Evolutionary conservation across 345 rosid genomes (phyloP).

Genomic region (Sapria himalayana): DNA sequence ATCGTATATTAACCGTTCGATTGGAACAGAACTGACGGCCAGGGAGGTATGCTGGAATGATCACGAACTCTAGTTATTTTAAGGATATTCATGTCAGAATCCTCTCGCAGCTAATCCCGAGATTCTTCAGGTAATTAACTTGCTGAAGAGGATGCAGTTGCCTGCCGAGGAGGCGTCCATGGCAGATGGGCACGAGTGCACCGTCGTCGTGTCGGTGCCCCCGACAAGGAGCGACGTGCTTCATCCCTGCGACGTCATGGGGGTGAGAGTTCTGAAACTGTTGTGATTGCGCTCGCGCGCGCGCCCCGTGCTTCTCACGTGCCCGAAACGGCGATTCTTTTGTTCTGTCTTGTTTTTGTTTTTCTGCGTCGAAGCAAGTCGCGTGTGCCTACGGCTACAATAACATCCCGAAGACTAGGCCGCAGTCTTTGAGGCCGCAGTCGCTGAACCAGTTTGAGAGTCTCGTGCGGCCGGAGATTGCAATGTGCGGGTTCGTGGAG

Average conservation of each 20-base stretch:
- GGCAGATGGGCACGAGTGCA: slow-evolving; percentile 16
- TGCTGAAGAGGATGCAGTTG: slow-evolving; percentile 68
- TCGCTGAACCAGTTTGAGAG: slow-evolving; percentile 58
- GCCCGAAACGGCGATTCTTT: too few species aligned
- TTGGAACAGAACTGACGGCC: slow-evolving; percentile 56
- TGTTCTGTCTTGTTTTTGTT: too few species aligned
- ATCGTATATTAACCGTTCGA: slow-evolving; percentile 42
- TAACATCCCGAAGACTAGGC: slow-evolving; percentile 50
- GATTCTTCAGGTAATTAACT: slow-evolving; percentile 43
- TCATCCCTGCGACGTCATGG: slow-evolving; percentile 89
- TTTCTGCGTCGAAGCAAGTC: slow-evolving; percentile 39
- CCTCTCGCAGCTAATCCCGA: too few species aligned
- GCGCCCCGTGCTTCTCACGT: too few species aligned
- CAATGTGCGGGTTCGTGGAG: slow-evolving; percentile 58
- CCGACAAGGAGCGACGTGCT: slow-evolving; percentile 84
- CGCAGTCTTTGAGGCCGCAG: slow-evolving; percentile 42
- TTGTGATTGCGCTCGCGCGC: too few species aligned
- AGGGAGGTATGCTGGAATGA: slow-evolving; percentile 46
- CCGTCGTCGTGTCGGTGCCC: slow-evolving; percentile 44
- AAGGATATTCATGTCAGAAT: too few species aligned
- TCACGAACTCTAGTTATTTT: too few species aligned
- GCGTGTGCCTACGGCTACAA: slow-evolving; percentile 91
- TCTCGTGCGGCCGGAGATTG: slow-evolving; percentile 68
- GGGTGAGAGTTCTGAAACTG: slow-evolving; percentile 30
- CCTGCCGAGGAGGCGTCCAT: slow-evolving; percentile 23